Percentiles rank a stretch among this genome's conserved stretches.
phyloP scores from a whole-genome alignment of 352 stramenopile species.

The Phytopythium litorale region DNA sequence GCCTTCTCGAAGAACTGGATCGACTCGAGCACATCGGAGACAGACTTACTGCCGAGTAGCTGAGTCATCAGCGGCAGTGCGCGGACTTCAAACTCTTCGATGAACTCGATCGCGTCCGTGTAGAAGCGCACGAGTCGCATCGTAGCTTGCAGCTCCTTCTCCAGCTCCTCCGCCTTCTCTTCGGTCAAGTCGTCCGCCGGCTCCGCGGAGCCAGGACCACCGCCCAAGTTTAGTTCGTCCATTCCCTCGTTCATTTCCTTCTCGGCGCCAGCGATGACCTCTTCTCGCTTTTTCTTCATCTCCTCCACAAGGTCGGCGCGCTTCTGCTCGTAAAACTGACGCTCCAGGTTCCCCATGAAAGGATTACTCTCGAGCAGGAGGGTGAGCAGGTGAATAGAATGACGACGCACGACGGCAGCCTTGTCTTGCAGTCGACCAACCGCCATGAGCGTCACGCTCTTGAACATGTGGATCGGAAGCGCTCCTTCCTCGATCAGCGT shows the following conservation, averaged over 20 bases:
- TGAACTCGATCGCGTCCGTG: slow-evolving; percentile 90
- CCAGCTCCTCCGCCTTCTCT: slow-evolving; percentile 34
- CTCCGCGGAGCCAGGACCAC: slow-evolving; percentile 6
- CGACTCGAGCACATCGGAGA: slow-evolving; percentile 91
- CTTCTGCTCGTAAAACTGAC: slow-evolving; percentile 78
- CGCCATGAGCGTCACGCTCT: slow-evolving; percentile 72
- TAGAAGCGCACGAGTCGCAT: slow-evolving; percentile 89
- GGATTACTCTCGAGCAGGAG: slow-evolving; percentile 92
- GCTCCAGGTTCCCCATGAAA: slow-evolving; percentile 90
- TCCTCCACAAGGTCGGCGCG: slow-evolving; percentile 62
- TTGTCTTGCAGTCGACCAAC: slow-evolving; percentile 92
- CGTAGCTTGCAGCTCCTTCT: slow-evolving; percentile 77
- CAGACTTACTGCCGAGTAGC: slow-evolving; percentile 89
- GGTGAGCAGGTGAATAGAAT: slow-evolving; percentile 86
- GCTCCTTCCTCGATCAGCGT: slow-evolving; percentile 79
- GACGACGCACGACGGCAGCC: slow-evolving; percentile 89
- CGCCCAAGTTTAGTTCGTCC: slow-evolving; percentile 23
- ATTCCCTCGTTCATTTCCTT: slow-evolving; percentile 62
- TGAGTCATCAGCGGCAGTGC: slow-evolving; percentile 75
- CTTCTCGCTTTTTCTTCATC: slow-evolving; percentile 55
- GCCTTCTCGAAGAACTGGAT: slow-evolving; percentile 94
- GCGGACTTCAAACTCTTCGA: slow-evolving; percentile 85
- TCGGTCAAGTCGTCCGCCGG: slow-evolving; percentile 14
- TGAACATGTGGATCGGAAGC: slow-evolving; percentile 86
- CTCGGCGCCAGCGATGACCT: slow-evolving; percentile 83